phyloP scores from a whole-genome alignment of 2,329 filamentous ascomycete genomes.

The Clarireedia paspali region DNA sequence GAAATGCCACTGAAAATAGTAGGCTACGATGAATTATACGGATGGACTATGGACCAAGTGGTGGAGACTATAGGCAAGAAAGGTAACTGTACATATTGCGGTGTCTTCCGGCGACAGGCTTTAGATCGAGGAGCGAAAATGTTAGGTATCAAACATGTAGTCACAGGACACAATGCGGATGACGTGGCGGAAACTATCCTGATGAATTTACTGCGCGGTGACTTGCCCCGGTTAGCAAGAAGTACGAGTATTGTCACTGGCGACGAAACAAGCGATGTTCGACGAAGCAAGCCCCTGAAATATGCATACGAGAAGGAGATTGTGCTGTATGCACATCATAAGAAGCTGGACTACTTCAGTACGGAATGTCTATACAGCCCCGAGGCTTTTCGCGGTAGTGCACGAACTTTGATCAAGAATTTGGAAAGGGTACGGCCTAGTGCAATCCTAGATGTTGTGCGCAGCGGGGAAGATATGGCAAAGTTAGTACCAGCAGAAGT shows the following conservation, averaged over 20 bases:
- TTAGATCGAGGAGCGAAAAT: conserved; percentile 86
- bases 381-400: conserved; percentile 90
- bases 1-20: conserved; percentile 87
- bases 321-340: conserved; percentile 93
- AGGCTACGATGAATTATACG: conserved; percentile 88
- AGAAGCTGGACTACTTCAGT: conserved; percentile 94
- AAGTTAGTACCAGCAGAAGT: conserved; percentile 63
- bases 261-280: conserved; percentile 73
- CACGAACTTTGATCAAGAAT: conserved; percentile 87
- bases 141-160: conserved; percentile 82
- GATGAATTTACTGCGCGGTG: conserved; percentile 91
- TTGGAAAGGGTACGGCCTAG: conserved; percentile 88
- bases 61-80: conserved; percentile 96
- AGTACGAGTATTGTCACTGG: conserved; percentile 86
- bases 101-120: conserved; percentile 90
- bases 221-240: conserved; percentile 77
- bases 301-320: conserved; percentile 99
- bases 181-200: conserved; percentile 95
- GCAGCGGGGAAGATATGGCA: conserved; percentile 94
- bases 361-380: conserved; percentile 98
- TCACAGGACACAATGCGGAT: conserved; percentile 96
- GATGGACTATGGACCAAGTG: conserved; percentile 99
- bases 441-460: conserved; percentile 88
- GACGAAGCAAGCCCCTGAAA: conserved; percentile 92
- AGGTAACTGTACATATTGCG: conserved; percentile 98